phyloP scores from a whole-genome alignment of 192 early-diverging fungal species.

The Neocallimastix lanati region DNA sequence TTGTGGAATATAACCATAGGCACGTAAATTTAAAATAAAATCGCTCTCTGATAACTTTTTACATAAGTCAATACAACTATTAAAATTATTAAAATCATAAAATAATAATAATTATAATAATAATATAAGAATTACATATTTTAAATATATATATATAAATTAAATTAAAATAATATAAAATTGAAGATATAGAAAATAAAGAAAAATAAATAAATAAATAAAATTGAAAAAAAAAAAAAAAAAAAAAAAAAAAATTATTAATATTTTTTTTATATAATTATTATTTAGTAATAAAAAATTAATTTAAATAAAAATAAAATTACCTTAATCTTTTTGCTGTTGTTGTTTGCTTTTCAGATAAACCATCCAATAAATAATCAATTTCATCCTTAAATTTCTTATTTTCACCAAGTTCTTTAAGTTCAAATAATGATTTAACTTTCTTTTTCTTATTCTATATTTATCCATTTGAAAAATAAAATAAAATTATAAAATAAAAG shows the following conservation, averaged over 20 bases:
- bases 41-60: neutral
- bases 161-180: too few species aligned
- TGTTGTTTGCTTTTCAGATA: neutral
- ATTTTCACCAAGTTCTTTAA: neutral
- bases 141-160: too few species aligned
- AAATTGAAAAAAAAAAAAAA: too few species aligned
- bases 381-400: neutral
- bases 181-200: too few species aligned
- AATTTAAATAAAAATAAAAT: neutral
- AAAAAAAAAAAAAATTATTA: too few species aligned
- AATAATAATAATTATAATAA: too few species aligned
- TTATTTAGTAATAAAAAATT: neutral
- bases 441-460: neutral
- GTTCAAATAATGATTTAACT: neutral
- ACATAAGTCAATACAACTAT: neutral
- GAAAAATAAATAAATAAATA: too few species aligned
- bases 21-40: neutral
- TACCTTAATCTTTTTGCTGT: neutral
- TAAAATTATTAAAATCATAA: too few species aligned
- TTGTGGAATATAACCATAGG: neutral
- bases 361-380: neutral
- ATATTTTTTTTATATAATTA: too few species aligned
- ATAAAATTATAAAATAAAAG: neutral
- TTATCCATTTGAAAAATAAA: too few species aligned
- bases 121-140: too few species aligned